phyloP scores from a whole-genome alignment of 768 basidiomycete species.

The Boletus tomentosulus region DNA sequence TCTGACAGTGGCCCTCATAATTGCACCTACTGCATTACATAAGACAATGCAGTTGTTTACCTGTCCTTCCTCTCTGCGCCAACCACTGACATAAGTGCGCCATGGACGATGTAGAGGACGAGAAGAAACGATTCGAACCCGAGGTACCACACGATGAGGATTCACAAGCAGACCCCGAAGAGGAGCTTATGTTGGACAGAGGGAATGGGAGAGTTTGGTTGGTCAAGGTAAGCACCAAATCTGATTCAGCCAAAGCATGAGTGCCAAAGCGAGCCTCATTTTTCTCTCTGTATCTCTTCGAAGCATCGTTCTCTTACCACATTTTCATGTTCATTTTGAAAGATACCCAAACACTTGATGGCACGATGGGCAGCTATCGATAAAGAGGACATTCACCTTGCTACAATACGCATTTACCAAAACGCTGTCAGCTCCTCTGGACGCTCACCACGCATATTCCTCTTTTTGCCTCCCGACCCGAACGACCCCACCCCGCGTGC shows the following conservation, averaged over 20 bases:
- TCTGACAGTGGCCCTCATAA: too few species aligned
- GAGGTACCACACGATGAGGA: slow-evolving; percentile 54
- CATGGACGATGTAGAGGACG: slow-evolving; percentile 50
- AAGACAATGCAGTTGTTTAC: background rate
- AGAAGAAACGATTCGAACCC: slow-evolving; percentile 70
- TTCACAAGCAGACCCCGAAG: slow-evolving; percentile 72
- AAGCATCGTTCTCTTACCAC: slow-evolving; percentile 1
- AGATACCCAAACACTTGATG: slow-evolving; percentile 86
- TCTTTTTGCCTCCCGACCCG: slow-evolving; percentile 58
- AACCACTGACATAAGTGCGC: background rate
- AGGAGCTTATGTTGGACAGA: slow-evolving; percentile 73
- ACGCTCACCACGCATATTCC: slow-evolving; percentile 56
- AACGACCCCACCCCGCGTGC: slow-evolving; percentile 38
- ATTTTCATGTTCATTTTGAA: slow-evolving; percentile 12
- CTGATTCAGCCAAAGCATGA: background rate
- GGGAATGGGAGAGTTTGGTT: slow-evolving; percentile 78
- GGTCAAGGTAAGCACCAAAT: slow-evolving; percentile 61
- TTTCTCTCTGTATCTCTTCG: background rate
- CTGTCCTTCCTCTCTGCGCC: background rate
- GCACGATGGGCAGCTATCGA: slow-evolving; percentile 79
- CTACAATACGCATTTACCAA: slow-evolving; percentile 78
- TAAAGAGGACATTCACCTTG: slow-evolving; percentile 74
- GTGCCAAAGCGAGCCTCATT: background rate
- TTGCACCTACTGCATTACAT: background rate
- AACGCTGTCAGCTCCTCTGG: slow-evolving; percentile 39